Percentiles rank a stretch among this genome's conserved stretches.
Conservation (phyloP, 108 stramenopile species). For the Skeletonema potamos region DNA sequence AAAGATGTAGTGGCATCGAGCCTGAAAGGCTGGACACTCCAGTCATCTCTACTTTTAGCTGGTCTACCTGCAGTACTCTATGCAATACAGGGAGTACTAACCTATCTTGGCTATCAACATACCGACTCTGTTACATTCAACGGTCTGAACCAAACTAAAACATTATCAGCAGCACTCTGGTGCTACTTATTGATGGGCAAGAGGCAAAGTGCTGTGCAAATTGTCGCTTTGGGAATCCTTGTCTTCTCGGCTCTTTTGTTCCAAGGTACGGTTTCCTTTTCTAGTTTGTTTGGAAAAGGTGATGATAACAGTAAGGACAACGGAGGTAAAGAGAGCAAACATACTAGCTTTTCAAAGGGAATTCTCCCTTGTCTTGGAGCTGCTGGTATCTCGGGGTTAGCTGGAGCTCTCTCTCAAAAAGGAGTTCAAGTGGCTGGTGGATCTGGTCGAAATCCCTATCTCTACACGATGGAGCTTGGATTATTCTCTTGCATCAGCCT, state of each 20-base stretch:
- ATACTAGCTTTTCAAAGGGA: slow-evolving; percentile 52
- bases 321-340: slow-evolving; percentile 9
- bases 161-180: slow-evolving; percentile 86
- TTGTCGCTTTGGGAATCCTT: slow-evolving; percentile 74
- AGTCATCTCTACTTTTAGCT: slow-evolving; percentile 55
- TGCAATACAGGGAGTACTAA: slow-evolving; percentile 78
- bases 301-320: not conserved
- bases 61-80: slow-evolving; percentile 87
- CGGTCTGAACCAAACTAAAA: slow-evolving; percentile 89
- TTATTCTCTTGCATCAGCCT: slow-evolving; percentile 54
- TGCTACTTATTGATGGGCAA: slow-evolving; percentile 86
- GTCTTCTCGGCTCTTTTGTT: slow-evolving; percentile 69
- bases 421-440: slow-evolving; percentile 68
- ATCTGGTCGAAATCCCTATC: slow-evolving; percentile 67
- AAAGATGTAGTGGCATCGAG: slow-evolving; percentile 38
- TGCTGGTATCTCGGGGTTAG: slow-evolving; percentile 78
- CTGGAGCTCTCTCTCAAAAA: slow-evolving; percentile 87
- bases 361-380: slow-evolving; percentile 73
- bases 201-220: slow-evolving; percentile 73
- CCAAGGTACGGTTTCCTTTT: slow-evolving; percentile 52
- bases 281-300: slow-evolving; percentile 28
- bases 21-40: slow-evolving; percentile 57
- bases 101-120: slow-evolving; percentile 79
- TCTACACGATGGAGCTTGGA: slow-evolving; percentile 80
- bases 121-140: slow-evolving; percentile 87